Evolutionary conservation across 2,329 filamentous ascomycete genomes (phyloP), one percentile per base, ranked within the genome.

Genomic region (Paracorniculantispora psalliotae): DNA sequence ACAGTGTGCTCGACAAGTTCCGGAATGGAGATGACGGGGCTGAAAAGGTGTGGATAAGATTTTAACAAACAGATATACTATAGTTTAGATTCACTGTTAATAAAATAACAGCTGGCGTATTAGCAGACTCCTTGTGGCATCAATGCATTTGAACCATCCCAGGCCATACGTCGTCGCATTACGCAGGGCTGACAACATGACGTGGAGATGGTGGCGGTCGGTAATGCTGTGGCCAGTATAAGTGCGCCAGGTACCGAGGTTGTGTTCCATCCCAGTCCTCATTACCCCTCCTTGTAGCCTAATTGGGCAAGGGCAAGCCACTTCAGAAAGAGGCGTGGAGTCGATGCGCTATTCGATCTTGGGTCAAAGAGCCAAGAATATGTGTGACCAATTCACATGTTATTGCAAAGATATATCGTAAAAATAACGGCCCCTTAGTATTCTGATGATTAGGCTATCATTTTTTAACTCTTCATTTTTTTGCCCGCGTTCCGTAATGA

Each of bases 131-230:
- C n/a, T n/a, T n/a, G n/a, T n/a, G n/a, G n/a, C n/a, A n/a, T n/a
- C n/a, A n/a, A n/a, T n/a, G n/a, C n/a, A n/a, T n/a, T n/a, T n/a
- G n/a, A n/a, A n/a, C n/a, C n/a, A n/a, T n/a, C n/a, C n/a, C n/a
- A n/a, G n/a, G n/a, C n/a, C n/a, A n/a, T n/a, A n/a, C n/a, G n/a
- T n/a, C n/a, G n/a, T n/a, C n/a, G 12, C 7, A 43, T 15, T 7
- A 26, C 53, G 48, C 53, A 47, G 43, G 43, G 53, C 53, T 47
- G 35, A 41, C 50, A 37, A 17, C 53, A 17, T 56, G 43, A 56
- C 43, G 43, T 48, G 53, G 53, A 35, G 28, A 13, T 47, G 39
- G 51, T 23, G 51, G 51, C 51, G 37, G 4, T n/a, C 53, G 53
- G 53, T 43, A 56, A 17, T 48, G 23, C 9, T 28, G 17, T 15